Conservation (phyloP, 2,329 filamentous ascomycete genomes). For the Stenocarpella maydis region DNA sequence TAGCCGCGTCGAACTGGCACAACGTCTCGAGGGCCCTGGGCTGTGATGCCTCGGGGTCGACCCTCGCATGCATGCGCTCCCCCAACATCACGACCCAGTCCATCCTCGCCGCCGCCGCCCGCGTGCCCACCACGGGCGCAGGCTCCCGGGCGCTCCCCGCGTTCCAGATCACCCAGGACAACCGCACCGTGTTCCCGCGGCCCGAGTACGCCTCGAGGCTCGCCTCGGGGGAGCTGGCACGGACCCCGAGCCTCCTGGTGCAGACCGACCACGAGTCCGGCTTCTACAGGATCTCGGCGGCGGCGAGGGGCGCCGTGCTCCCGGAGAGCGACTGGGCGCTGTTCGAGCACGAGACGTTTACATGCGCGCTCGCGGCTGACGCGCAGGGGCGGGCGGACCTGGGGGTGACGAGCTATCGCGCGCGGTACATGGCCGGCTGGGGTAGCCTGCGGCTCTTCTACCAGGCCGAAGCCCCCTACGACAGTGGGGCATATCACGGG, state of each 20-base stretch:
- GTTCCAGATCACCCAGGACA: slow-evolving; percentile 15
- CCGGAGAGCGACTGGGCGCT: slow-evolving; percentile 8
- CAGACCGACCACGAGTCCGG: slow-evolving; percentile 17
- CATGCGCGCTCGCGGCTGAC: slow-evolving; percentile 8
- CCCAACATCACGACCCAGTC: not conserved
- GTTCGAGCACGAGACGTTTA: slow-evolving; percentile 9
- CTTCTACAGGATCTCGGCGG: slow-evolving; percentile 13
- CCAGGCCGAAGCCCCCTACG: not conserved
- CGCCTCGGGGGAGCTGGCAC: not conserved
- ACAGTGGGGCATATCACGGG: slow-evolving; percentile 15
- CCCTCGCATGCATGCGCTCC: slow-evolving; percentile 21
- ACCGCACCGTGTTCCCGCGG: not conserved
- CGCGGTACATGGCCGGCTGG: slow-evolving; percentile 27
- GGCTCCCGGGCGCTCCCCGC: slow-evolving; percentile 1
- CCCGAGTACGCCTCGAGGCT: slow-evolving; percentile 1
- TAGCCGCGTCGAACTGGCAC: slow-evolving; percentile 20
- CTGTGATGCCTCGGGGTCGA: slow-evolving; percentile 17
- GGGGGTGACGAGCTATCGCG: slow-evolving; percentile 5
- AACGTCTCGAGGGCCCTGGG: slow-evolving; percentile 18
- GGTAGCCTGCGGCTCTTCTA: slow-evolving; percentile 15
- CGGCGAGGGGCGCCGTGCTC: not conserved
- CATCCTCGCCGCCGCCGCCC: slow-evolving; percentile 2
- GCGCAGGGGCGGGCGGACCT: not conserved
- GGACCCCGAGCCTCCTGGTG: not conserved
- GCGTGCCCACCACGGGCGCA: not conserved